Evolutionary conservation across 176 grass and related monocot genomes (phyloP).

Genomic region (Rhynchospora breviuscula): DNA sequence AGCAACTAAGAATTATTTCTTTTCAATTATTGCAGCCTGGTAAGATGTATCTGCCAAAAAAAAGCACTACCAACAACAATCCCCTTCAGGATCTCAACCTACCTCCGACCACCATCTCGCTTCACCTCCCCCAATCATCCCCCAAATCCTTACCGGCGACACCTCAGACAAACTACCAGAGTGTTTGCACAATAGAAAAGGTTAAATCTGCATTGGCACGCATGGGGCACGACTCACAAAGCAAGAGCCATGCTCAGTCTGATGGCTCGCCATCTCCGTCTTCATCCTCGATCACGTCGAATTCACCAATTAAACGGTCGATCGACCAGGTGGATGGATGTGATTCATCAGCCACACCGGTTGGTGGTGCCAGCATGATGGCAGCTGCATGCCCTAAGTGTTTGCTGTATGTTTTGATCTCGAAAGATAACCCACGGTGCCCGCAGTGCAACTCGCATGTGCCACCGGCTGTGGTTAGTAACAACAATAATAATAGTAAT

Average conservation of each 20-base stretch:
- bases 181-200: slow-evolving; percentile 52
- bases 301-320: slow-evolving; percentile 31
- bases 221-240: slow-evolving; percentile 41
- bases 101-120: neutral
- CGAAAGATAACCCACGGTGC: slow-evolving; percentile 66
- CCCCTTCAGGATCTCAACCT: slow-evolving; percentile 34
- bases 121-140: neutral
- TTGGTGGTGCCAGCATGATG: slow-evolving; percentile 38
- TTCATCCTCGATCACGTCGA: slow-evolving; percentile 57
- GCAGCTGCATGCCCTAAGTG: slow-evolving; percentile 84
- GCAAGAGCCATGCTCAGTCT: slow-evolving; percentile 13
- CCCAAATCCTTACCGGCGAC: neutral
- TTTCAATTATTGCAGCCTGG: slow-evolving; percentile 36
- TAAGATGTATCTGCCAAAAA: slow-evolving; percentile 41
- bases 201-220: slow-evolving; percentile 23
- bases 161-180: slow-evolving; percentile 43
- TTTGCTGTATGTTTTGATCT: slow-evolving; percentile 92
- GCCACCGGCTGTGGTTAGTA: slow-evolving; percentile 35
- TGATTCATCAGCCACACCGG: slow-evolving; percentile 33
- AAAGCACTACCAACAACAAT: slow-evolving; percentile 26
- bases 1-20: neutral
- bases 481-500: slow-evolving; percentile 59
- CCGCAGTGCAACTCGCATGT: slow-evolving; percentile 75
- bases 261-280: slow-evolving; percentile 48
- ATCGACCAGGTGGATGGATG: slow-evolving; percentile 60